These are phyloP conservation scores for Lepiota brunneoincarnata DNA, from an alignment of 768 basidiomycete genomes.

Conservation along the genomic window DNA sequence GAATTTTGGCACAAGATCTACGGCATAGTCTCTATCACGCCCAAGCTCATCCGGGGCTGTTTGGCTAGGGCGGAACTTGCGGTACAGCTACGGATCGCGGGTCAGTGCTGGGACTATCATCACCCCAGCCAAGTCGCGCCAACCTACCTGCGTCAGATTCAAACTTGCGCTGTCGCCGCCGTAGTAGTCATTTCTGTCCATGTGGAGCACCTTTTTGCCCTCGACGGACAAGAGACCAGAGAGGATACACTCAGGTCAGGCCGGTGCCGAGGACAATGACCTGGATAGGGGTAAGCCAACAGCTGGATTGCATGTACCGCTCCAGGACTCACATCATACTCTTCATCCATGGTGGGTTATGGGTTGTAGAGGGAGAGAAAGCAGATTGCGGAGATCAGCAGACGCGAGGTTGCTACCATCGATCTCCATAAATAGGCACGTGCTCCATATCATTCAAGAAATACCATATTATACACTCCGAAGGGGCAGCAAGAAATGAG, in stretches of 20 bases:
- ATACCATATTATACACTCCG: not conserved
- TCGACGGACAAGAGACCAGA: slow-evolving; percentile 98
- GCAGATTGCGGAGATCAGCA: slow-evolving; percentile 18
- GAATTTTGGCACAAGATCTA: slow-evolving; percentile 98
- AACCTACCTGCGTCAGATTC: slow-evolving; percentile 88
- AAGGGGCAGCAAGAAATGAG: not conserved
- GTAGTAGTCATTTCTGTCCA: slow-evolving; percentile 98
- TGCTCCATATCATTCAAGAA: slow-evolving; percentile 8
- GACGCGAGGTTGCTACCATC: slow-evolving; percentile 19
- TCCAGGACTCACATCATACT: slow-evolving; percentile 76
- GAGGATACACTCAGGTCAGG: slow-evolving; percentile 96
- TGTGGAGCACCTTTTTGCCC: slow-evolving; percentile 99
- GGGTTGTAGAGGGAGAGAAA: not conserved
- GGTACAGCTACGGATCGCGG: slow-evolving; percentile 67
- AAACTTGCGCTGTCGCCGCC: slow-evolving; percentile 96
- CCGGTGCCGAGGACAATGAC: slow-evolving; percentile 95
- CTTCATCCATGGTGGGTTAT: slow-evolving; percentile 84
- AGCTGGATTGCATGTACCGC: slow-evolving; percentile 11
- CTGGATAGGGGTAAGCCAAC: slow-evolving; percentile 33
- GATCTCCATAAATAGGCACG: slow-evolving; percentile 13
- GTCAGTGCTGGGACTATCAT: slow-evolving; percentile 3
- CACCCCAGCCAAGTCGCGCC: slow-evolving; percentile 10
- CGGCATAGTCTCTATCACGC: slow-evolving; percentile 95
- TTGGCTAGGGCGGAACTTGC: slow-evolving; percentile 86
- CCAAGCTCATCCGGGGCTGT: slow-evolving; percentile 81